phyloP scores from a whole-genome alignment of 768 basidiomycete species.

The Hortiboletus campestris region DNA sequence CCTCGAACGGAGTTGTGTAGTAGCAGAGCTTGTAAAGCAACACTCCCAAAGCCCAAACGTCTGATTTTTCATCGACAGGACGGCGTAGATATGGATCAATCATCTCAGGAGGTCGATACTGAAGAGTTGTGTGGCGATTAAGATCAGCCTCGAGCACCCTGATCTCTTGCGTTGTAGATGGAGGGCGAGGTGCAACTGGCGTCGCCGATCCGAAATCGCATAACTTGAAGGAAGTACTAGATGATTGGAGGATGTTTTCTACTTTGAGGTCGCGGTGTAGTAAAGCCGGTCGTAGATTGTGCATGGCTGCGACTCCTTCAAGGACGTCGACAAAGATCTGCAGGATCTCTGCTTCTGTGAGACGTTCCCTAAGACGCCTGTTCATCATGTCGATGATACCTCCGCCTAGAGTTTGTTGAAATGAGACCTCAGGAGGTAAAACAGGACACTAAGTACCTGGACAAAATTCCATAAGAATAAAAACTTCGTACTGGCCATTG shows the following conservation, averaged over 20 bases:
- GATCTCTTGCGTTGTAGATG: conserved; percentile 79
- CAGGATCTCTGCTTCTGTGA: conserved; percentile 94
- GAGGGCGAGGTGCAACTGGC: conserved; percentile 64
- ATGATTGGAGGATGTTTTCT: conserved; percentile 94
- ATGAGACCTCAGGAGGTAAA: conserved; percentile 8
- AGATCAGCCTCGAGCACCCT: conserved; percentile 86
- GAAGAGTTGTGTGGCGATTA: conserved; percentile 92
- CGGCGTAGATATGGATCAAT: conserved; percentile 84
- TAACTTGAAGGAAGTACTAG: conserved; percentile 82
- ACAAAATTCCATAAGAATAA: conserved; percentile 99
- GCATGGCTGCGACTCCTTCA: conserved; percentile 96
- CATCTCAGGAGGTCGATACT: conserved; percentile 99
- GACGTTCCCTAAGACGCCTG: conserved; percentile 86
- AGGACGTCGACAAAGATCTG: conserved; percentile 98
- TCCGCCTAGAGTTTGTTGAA: conserved; percentile 55
- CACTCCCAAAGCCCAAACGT: conserved; percentile 97
- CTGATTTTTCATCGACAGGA: conserved; percentile 90
- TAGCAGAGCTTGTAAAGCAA: conserved; percentile 98
- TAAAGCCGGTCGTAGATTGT: conserved; percentile 84
- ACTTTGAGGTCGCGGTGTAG: conserved; percentile 98
- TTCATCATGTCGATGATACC: conserved; percentile 99
- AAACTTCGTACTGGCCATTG: conserved; percentile 88
- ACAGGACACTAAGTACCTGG: conserved; percentile 52
- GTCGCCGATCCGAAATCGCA: conserved; percentile 98
- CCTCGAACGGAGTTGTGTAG: conserved; percentile 99